Percentiles rank a stretch among this genome's conserved stretches.
These are phyloP conservation scores for Pythium guiyangense DNA, from an alignment of 352 stramenopile genomes.

Conservation along the genomic window DNA sequence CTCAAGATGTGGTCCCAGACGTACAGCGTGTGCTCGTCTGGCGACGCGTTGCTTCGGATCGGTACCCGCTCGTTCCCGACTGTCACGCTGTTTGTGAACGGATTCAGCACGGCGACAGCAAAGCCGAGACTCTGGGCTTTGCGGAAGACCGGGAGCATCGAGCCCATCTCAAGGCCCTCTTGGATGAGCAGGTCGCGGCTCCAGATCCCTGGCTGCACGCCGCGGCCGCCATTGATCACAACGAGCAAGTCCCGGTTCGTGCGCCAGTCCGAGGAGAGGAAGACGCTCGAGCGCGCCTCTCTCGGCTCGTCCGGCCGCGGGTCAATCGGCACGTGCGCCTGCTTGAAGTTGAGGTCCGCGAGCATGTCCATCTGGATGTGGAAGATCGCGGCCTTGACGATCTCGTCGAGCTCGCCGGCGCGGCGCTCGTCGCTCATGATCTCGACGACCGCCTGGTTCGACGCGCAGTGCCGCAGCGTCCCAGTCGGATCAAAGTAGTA, in stretches of 20 bases:
- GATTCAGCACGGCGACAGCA: conserved; percentile 62
- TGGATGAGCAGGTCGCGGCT: conserved; percentile 72
- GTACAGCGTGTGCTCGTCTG: conserved; percentile 70
- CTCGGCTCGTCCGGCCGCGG: conserved; percentile 52
- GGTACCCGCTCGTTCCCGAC: conserved; percentile 43
- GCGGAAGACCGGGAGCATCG: conserved; percentile 69
- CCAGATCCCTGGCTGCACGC: conserved; percentile 74
- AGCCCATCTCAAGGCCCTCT: conserved; percentile 68
- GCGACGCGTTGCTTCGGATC: conserved; percentile 53
- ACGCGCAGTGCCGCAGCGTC: conserved; percentile 64
- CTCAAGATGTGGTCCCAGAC: conserved; percentile 76
- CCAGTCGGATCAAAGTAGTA: conserved; percentile 75
- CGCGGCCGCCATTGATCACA: conserved; percentile 64
- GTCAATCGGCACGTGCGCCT: conserved; percentile 63
- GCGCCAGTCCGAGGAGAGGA: conserved; percentile 67
- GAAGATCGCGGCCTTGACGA: conserved; percentile 80
- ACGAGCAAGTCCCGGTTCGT: conserved; percentile 54
- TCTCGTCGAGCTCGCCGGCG: conserved; percentile 66
- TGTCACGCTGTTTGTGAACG: conserved; percentile 70
- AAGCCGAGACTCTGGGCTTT: conserved; percentile 37
- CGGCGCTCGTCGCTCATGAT: conserved; percentile 72
- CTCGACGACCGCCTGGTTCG: conserved; percentile 69
- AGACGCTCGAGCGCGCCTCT: conserved; percentile 62
- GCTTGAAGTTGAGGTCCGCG: conserved; percentile 68
- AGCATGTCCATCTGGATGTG: conserved; percentile 86